Base-by-base conservation (phyloP, 371 early-diverging fungal species). In the Mucor saturninus region DNA sequence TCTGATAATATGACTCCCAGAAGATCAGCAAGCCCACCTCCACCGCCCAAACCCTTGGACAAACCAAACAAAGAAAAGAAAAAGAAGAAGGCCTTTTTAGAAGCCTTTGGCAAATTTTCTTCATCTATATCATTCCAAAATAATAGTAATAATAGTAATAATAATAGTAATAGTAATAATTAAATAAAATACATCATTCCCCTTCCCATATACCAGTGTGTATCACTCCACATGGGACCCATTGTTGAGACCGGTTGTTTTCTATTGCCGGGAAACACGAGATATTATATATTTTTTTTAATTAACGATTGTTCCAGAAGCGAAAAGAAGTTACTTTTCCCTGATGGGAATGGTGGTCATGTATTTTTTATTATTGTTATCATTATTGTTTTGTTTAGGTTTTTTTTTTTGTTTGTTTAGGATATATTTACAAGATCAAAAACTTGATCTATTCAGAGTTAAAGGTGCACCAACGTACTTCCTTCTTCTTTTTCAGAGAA, bases 61-160 rank as follows among this genome's bases (percentile, higher is more conserved):
- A 56, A 56, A 37, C 56, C 42, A 2, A 48, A 30, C 15, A 69
- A 68, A 56, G 71, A 71, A 26, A 64, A 70, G 37, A 77, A 77
- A 48, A 74, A 77, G 29, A 71, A 69, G 54, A 78, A 75, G 55
- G 68, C 79, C 1, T 73, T 75, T 54, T 69, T 77, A 51, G 75
- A 69, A 55, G 67, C 73, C 15, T 70, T 73, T 56, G 73, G 78
- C 32, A 77, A 69, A 49, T 52, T 68, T n/a, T 75, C 75, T 50
- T 69, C 75, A 14, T 72, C 75, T 26, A 67, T 72, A 28, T 52
- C 61, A 26, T 62, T 62, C 42, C 69, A 68, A 53, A 56, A 56
- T 43, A 49, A 59, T 40, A 26, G 39, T 40, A 51, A 42, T 31
- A 35, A 13, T 35, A 54, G 28, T 38, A 54, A 38, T 45, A 54